Evolutionary conservation across 495 filamentous ascomycete species (phyloP).

Genomic region (Xylaria cubensis): DNA sequence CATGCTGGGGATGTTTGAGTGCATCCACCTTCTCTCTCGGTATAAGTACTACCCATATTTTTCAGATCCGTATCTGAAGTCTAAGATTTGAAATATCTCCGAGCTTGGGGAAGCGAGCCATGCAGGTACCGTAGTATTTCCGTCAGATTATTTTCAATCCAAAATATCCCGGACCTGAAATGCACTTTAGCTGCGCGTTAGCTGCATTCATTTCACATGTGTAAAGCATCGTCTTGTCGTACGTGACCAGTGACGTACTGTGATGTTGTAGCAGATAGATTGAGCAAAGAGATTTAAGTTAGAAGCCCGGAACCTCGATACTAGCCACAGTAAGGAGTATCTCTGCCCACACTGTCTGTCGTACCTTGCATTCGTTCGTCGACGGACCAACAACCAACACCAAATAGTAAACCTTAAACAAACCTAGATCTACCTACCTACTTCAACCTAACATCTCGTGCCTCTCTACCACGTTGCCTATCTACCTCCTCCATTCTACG

Average conservation of each 20-base stretch:
- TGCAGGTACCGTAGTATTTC: neutral
- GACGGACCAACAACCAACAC: neutral
- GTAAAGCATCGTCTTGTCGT: neutral
- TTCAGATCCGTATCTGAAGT: neutral
- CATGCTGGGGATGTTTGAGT: neutral
- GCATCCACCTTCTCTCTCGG: neutral
- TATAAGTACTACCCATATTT: neutral
- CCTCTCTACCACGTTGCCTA: neutral
- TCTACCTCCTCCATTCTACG: neutral
- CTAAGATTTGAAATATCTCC: neutral
- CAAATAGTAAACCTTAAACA: neutral
- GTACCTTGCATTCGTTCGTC: neutral
- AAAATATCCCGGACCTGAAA: neutral
- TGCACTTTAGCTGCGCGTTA: neutral
- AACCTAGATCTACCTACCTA: neutral
- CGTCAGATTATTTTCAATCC: neutral
- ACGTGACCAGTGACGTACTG: no score
- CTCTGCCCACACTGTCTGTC: neutral
- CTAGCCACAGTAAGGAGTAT: neutral
- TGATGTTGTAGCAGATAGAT: neutral
- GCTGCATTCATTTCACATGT: no score
- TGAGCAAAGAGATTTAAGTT: neutral
- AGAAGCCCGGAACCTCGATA: neutral
- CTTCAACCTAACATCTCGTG: neutral
- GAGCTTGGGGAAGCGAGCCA: neutral